Evolutionary conservation across 164 flowering plant species (phyloP).

Genomic region (Paratinospora sagittata): DNA sequence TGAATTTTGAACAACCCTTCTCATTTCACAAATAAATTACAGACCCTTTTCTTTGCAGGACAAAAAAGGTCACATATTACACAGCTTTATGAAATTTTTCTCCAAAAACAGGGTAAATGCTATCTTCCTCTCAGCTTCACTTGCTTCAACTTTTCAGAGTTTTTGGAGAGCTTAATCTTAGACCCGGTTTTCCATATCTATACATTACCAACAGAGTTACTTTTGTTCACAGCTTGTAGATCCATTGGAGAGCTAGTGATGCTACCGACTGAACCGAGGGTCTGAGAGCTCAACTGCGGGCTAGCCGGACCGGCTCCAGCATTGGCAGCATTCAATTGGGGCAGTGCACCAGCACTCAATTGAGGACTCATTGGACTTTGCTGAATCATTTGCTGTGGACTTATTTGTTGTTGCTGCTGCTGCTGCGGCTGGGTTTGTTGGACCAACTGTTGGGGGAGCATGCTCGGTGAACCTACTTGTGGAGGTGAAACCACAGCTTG

Average conservation of each 20-base stretch:
- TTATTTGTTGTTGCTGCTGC: constrained; percentile 20
- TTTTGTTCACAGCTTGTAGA: constrained; percentile 70
- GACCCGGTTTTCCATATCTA: not conserved
- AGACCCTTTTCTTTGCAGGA: too few species aligned
- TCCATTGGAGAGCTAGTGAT: constrained; percentile 84
- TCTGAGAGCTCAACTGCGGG: constrained; percentile 94
- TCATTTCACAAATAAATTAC: too few species aligned
- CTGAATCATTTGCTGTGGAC: constrained; percentile 62
- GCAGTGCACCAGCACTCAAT: constrained; percentile 66
- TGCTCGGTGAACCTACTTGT: constrained; percentile 55
- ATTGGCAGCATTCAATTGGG: constrained; percentile 54
- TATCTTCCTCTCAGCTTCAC: too few species aligned
- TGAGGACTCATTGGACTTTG: constrained; percentile 71
- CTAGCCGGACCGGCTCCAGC: constrained; percentile 75
- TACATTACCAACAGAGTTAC: constrained; percentile 41
- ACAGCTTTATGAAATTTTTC: too few species aligned
- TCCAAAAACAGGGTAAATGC: too few species aligned
- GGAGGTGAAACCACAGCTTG: constrained; percentile 62
- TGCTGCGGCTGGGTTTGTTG: constrained; percentile 20
- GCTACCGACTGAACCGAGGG: constrained; percentile 83
- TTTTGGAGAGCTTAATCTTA: not conserved
- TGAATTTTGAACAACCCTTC: too few species aligned
- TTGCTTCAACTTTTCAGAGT: not conserved
- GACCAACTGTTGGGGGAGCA: constrained; percentile 35
- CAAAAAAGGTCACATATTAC: too few species aligned